Evolutionary conservation across 225 moss, liverwort and hornwort species (phyloP), one percentile per base, ranked within the genome.

Genomic region (Marchantia polymorpha): DNA sequence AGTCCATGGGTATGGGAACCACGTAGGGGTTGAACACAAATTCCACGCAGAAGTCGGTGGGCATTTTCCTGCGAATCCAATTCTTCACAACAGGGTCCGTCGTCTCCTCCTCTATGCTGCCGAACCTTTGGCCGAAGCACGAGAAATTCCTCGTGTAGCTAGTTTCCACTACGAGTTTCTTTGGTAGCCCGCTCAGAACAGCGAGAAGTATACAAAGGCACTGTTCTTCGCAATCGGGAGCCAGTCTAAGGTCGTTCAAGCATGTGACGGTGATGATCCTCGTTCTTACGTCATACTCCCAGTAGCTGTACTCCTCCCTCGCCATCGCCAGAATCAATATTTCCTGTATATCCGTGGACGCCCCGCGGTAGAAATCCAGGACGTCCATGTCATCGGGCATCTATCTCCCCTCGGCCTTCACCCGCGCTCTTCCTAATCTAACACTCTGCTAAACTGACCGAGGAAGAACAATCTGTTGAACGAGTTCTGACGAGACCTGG

Each of bases 61-160:
- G 78, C 67, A 78, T 67, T 23, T 68, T 50, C 10, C 12, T 29
- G 5, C 52, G 68, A 8, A 78, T 78, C 78, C 78, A 78, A 31
- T 52, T 64, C 29, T 78, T 78, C 10, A 78, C 66, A 17, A 53
- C 52, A 11, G 67, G 66, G n/a, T 78, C 78, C 0, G 78, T 78
- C 7, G 78, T 78, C 78, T 78, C 78, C 78, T 78, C 78, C 48
- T 67, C 66, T 52, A 52, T 65, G 52, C 78, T 78, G 16, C 78
- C 78, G 26, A 78, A 78, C n/a, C 67, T 52, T 55, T 78, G 66
- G 14, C 78, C 78, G 26, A 78, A 78, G 53, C 66, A 68, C 5
- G 78, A 78, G 53, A 78, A 78, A 50, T 68, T 78, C 25, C 78
- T 78, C 25, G 78, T 78, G 25, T 78, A 78, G 29, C 78, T 78